Percentiles rank a stretch among this genome's conserved stretches.
Evolutionary conservation across 371 early-diverging fungal species (phyloP).

Genomic region (Mucor saturninus): DNA sequence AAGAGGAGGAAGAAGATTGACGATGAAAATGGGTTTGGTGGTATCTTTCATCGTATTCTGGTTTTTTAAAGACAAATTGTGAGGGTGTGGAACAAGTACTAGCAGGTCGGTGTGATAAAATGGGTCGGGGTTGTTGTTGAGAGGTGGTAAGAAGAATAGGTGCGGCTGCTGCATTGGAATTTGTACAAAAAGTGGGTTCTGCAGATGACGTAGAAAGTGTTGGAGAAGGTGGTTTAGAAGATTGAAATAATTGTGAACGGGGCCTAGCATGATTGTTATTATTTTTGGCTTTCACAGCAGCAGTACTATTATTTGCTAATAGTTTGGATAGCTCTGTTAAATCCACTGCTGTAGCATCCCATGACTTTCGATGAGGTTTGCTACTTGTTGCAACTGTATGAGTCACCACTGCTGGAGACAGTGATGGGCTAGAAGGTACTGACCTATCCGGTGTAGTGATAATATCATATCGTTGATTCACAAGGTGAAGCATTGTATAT

Average conservation of each 20-base stretch:
- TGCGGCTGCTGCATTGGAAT: constrained; percentile 25
- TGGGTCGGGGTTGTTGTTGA: constrained; percentile 32
- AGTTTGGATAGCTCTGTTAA: constrained; percentile 42
- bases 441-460: constrained; percentile 48
- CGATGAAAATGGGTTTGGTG: constrained; percentile 39
- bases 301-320: constrained; percentile 9
- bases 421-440: constrained; percentile 48
- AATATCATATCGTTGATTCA: constrained; percentile 48
- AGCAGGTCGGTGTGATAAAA: constrained; percentile 28
- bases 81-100: constrained; percentile 35
- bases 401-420: constrained; percentile 50
- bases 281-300: neutral
- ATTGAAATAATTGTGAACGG: constrained; percentile 45
- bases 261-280: constrained; percentile 22
- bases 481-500: constrained; percentile 37
- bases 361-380: constrained; percentile 32
- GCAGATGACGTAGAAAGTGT: constrained; percentile 36
- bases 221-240: constrained; percentile 39
- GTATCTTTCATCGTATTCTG: constrained; percentile 39
- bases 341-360: constrained; percentile 36
- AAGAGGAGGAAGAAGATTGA: neutral
- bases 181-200: constrained; percentile 34
- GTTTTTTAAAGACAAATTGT: constrained; percentile 42
- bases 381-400: constrained; percentile 45
- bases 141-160: constrained; percentile 20